These are phyloP conservation scores for Fusarium irregulare DNA, from an alignment of 2,329 filamentous ascomycete genomes.

Conservation along the genomic window DNA sequence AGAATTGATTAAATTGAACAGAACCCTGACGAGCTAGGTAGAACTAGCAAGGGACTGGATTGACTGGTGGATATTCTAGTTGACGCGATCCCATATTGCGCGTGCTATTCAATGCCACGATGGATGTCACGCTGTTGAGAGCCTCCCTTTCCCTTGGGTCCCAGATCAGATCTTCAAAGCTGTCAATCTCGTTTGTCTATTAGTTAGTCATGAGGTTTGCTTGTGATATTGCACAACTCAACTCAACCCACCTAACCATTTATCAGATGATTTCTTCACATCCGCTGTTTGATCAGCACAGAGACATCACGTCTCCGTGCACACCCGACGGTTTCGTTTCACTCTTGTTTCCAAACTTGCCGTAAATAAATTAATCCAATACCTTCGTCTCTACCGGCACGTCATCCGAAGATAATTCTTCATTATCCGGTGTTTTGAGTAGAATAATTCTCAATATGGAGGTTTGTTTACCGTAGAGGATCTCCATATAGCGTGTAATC, in stretches of 20 bases:
- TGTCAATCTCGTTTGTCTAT: slow-evolving; percentile 27
- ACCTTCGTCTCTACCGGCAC: slow-evolving; percentile 4
- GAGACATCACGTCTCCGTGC: slow-evolving; percentile 24
- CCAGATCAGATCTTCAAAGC: slow-evolving; percentile 26
- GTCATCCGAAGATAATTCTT: slow-evolving; percentile 13
- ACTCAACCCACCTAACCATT: background rate
- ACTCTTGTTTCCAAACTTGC: slow-evolving; percentile 24
- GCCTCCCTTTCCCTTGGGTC: background rate
- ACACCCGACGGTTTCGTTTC: slow-evolving; percentile 26
- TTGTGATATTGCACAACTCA: slow-evolving; percentile 2
- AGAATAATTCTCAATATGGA: background rate
- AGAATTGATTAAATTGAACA: background rate
- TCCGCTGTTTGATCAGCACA: slow-evolving; percentile 2
- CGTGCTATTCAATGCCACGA: background rate
- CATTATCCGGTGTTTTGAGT: background rate
- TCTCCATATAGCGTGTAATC: background rate
- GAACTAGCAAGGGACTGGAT: background rate
- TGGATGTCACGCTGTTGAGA: background rate
- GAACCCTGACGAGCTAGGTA: background rate
- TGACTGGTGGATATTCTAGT: slow-evolving; percentile 33
- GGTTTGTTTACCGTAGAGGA: background rate
- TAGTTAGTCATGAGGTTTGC: background rate
- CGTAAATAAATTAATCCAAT: slow-evolving; percentile 3
- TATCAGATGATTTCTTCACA: slow-evolving; percentile 10
- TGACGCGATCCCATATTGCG: slow-evolving; percentile 10